Evolutionary conservation across 1,139 yeast genomes (phyloP).

Genomic region (Arxiozyma heterogenica): DNA sequence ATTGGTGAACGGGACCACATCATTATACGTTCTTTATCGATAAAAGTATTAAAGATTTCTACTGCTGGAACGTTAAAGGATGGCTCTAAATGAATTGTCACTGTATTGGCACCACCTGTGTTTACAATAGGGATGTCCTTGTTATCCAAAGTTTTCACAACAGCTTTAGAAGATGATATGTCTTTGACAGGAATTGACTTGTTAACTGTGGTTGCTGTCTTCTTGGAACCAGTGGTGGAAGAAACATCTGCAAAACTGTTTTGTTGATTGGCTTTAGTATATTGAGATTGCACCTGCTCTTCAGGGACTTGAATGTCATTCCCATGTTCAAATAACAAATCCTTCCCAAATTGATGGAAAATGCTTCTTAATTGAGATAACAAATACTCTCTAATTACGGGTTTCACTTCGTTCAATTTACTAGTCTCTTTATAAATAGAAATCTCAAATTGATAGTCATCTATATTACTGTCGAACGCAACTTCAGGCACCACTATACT

Average conservation of each 20-base stretch:
- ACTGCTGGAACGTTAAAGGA: constrained; percentile 81
- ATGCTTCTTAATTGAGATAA: constrained; percentile 59
- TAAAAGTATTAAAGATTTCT: constrained; percentile 66
- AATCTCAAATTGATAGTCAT: constrained; percentile 77
- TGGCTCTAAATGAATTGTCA: constrained; percentile 69
- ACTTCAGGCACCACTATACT: constrained; percentile 80
- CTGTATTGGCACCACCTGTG: constrained; percentile 43
- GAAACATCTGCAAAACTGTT: constrained; percentile 14
- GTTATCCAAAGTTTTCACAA: constrained; percentile 33
- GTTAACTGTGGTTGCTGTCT: neutral
- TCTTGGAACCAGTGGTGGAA: constrained; percentile 11
- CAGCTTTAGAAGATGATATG: constrained; percentile 9
- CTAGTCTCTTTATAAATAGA: constrained; percentile 52
- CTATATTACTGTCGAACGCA: constrained; percentile 84
- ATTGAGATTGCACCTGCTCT: constrained; percentile 56
- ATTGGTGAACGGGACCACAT: constrained; percentile 79
- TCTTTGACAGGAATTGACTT: constrained; percentile 8
- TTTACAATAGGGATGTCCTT: constrained; percentile 32
- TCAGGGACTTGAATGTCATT: constrained; percentile 77
- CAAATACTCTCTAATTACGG: constrained; percentile 49
- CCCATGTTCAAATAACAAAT: constrained; percentile 67
- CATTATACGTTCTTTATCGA: constrained; percentile 66
- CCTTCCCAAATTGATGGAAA: constrained; percentile 62
- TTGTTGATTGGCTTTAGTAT: constrained; percentile 57
- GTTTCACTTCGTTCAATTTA: constrained; percentile 42